Conservation (phyloP, 768 basidiomycete genomes). For the Sistotremastrum niveocremeum region DNA sequence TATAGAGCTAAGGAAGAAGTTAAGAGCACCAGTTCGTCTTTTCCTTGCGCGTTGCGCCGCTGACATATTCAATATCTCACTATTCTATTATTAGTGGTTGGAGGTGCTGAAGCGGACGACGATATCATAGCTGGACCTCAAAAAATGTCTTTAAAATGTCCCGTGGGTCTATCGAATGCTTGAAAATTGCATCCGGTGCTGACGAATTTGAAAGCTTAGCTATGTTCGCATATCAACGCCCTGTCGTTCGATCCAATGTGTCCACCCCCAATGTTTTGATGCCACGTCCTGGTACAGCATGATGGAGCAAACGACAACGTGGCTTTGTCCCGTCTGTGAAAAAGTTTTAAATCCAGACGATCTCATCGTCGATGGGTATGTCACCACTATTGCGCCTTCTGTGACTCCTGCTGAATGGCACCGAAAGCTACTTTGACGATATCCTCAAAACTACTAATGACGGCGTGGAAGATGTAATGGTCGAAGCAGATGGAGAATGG, state of each 20-base stretch:
- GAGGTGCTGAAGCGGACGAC: constrained; percentile 56
- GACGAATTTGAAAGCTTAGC: constrained; percentile 40
- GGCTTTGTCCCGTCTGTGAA: constrained; percentile 90
- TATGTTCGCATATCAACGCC: constrained; percentile 77
- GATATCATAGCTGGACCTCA: constrained; percentile 86
- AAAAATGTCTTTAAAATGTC: constrained; percentile 87
- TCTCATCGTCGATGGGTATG: constrained; percentile 84
- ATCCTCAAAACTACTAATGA: constrained; percentile 72
- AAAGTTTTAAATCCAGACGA: constrained; percentile 64
- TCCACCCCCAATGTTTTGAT: constrained; percentile 93
- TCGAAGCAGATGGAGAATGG: constrained; percentile 95
- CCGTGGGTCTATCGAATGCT: constrained; percentile 40
- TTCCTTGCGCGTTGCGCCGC: background rate
- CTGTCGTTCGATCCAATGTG: constrained; percentile 75
- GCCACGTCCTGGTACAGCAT: constrained; percentile 86
- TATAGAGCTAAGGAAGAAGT: constrained; percentile 51
- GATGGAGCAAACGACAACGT: constrained; percentile 95
- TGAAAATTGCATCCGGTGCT: constrained; percentile 1
- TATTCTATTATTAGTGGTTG: constrained; percentile 32
- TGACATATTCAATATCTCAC: constrained; percentile 4
- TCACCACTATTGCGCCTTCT: constrained; percentile 1
- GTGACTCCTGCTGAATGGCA: background rate
- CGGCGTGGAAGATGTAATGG: constrained; percentile 77
- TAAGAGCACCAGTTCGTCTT: constrained; percentile 46
- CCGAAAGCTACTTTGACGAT: constrained; percentile 66